Evolutionary conservation across 179 eudicot species (phyloP).

Genomic region (Patellifolia procumbens): DNA sequence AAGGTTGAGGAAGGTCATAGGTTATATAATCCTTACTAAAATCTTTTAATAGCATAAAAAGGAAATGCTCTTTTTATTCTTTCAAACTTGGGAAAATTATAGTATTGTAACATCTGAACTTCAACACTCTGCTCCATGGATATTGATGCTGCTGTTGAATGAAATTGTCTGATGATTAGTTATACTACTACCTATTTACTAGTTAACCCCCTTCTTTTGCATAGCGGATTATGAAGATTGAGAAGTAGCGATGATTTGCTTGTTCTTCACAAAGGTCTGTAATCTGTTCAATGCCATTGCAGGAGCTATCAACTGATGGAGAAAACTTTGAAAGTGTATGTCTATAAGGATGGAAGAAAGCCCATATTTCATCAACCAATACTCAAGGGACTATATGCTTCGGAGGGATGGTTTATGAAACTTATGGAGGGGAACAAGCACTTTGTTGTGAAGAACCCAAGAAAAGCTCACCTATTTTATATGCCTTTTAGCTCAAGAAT

Average conservation of each 20-base stretch:
- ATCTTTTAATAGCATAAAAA: too few species aligned
- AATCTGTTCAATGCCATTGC: slow-evolving; percentile 23
- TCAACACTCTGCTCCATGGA: background rate
- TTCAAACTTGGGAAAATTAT: background rate
- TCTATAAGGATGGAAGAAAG: slow-evolving; percentile 67
- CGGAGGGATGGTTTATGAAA: slow-evolving; percentile 97
- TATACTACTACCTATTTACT: background rate
- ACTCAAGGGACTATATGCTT: slow-evolving; percentile 81
- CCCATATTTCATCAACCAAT: slow-evolving; percentile 85
- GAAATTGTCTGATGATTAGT: background rate
- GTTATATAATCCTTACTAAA: too few species aligned
- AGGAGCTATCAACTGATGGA: slow-evolving; percentile 93
- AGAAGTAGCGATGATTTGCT: background rate
- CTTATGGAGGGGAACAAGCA: slow-evolving; percentile 60
- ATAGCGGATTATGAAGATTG: background rate
- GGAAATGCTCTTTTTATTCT: background rate
- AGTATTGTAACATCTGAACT: background rate
- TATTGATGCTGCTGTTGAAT: slow-evolving; percentile 4
- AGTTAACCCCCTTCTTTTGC: background rate
- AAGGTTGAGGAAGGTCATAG: background rate
- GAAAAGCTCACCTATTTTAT: slow-evolving; percentile 77
- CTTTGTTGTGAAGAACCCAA: slow-evolving; percentile 56
- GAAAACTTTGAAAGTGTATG: slow-evolving; percentile 64
- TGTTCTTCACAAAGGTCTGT: background rate
- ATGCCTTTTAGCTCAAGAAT: slow-evolving; percentile 80